Evolutionary conservation across 129 eudicot species (phyloP).

Genomic region (Cynara cardunculus): DNA sequence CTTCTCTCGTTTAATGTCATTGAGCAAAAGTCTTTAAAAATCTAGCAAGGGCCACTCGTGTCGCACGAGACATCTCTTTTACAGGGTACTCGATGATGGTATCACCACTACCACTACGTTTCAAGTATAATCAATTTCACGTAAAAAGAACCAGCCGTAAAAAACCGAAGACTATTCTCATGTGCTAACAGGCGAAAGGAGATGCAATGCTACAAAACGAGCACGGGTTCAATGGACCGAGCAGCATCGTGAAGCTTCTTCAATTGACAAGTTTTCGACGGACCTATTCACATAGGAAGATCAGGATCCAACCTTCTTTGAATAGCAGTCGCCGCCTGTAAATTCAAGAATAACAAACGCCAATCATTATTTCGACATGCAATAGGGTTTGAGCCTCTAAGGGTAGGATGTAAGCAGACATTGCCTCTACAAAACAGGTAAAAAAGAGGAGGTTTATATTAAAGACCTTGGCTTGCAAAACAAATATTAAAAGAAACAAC

Average conservation of each 20-base stretch:
- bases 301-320: constrained; percentile 92
- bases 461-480: too few species aligned
- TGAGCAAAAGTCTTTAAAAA: not conserved
- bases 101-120: not conserved
- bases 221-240: not conserved
- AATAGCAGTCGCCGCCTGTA: constrained; percentile 92
- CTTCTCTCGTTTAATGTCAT: not conserved
- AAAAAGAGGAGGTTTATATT: too few species aligned
- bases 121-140: not conserved
- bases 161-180: constrained; percentile 10
- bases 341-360: constrained; percentile 4
- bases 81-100: not conserved
- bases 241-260: not conserved
- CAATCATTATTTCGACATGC: not conserved
- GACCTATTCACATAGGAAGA: constrained; percentile 53
- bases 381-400: too few species aligned
- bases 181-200: not conserved
- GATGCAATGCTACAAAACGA: not conserved
- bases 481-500: too few species aligned
- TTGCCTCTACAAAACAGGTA: too few species aligned
- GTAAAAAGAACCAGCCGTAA: not conserved
- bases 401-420: too few species aligned
- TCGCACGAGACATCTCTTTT: not conserved
- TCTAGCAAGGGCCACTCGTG: not conserved
- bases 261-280: not conserved